These are phyloP conservation scores for Madurella mycetomatis DNA, from an alignment of 2,329 filamentous ascomycete species.

Conservation along the genomic window DNA sequence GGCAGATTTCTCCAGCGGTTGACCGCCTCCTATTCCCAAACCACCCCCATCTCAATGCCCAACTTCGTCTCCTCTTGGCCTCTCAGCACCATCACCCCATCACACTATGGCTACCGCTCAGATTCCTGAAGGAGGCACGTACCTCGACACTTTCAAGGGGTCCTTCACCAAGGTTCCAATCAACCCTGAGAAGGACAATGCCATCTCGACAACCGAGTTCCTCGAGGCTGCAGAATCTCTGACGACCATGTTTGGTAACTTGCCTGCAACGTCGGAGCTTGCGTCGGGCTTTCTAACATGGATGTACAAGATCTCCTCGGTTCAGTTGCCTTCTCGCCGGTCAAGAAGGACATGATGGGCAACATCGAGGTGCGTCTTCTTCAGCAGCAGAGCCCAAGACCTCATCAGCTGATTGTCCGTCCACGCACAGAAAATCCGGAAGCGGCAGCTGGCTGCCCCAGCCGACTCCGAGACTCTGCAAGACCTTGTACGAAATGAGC, in stretches of 20 bases:
- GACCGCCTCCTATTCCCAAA: conserved; percentile 3
- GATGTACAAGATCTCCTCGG: conserved; percentile 53
- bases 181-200: conserved; percentile 67
- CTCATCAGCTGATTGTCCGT: conserved; percentile 6
- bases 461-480: conserved; percentile 79
- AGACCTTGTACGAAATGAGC: conserved; percentile 77
- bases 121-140: conserved; percentile 65
- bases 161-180: conserved; percentile 82
- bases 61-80: neutral
- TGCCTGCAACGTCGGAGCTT: neutral
- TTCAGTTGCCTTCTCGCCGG: conserved; percentile 75
- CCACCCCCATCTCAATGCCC: neutral
- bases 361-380: conserved; percentile 72
- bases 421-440: conserved; percentile 71
- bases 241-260: conserved; percentile 75
- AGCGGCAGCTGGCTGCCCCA: conserved; percentile 73
- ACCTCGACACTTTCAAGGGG: conserved; percentile 78
- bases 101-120: conserved; percentile 48
- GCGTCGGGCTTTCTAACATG: conserved; percentile 3
- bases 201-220: conserved; percentile 79
- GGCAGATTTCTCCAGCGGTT: neutral
- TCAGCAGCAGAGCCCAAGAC: neutral
- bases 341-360: conserved; percentile 85
- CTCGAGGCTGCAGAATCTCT: conserved; percentile 86
- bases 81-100: neutral